These are phyloP conservation scores for Trichomonas tenax DNA, from an alignment of 208 protist species.

Conservation along the genomic window DNA sequence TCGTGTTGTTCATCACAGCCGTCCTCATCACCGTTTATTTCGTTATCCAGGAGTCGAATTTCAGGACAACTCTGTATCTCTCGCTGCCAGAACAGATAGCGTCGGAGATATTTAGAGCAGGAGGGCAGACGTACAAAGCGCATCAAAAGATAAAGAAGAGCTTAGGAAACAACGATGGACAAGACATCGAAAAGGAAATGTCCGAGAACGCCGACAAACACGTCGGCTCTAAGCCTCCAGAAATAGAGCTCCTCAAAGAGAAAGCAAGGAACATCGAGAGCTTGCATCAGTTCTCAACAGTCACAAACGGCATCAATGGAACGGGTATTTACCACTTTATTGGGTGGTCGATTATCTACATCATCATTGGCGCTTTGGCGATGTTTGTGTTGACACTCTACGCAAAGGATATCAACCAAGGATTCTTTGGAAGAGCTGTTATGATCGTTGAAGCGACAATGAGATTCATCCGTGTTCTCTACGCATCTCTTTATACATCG, in stretches of 20 bases:
- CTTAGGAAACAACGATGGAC: not conserved
- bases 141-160: not conserved
- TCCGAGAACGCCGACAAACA: not conserved
- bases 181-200: not conserved
- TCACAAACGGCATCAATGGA: not conserved
- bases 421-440: no score
- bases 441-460: no score
- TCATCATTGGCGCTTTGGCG: not conserved
- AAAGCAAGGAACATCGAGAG: not conserved
- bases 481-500: no score
- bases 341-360: not conserved
- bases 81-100: not conserved
- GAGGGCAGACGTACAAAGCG: not conserved
- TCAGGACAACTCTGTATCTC: not conserved
- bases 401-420: not conserved
- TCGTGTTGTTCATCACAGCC: no score
- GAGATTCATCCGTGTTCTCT: no score
- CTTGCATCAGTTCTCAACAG: not conserved
- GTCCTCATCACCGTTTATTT: no score
- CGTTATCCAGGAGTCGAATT: no score
- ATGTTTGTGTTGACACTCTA: not conserved
- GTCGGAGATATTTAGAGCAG: not conserved
- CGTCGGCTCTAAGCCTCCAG: not conserved
- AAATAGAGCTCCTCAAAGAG: not conserved
- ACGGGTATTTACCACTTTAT: not conserved